Evolutionary conservation across 805 yeast species (phyloP).

Genomic region (Lachancea dasiensis): DNA sequence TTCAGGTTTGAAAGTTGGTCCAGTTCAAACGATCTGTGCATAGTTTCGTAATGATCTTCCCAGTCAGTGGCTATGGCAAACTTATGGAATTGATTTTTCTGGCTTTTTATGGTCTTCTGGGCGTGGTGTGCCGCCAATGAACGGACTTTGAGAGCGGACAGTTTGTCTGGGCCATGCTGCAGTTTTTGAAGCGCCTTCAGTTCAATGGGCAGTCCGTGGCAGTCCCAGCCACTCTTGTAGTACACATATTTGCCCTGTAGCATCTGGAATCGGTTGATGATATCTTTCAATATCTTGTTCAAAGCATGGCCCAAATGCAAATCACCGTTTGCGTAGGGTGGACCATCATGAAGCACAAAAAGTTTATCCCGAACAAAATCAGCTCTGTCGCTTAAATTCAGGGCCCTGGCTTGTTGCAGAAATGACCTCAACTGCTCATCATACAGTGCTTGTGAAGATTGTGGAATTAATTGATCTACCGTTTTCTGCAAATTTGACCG

Average conservation of each 20-base stretch:
- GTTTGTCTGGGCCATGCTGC: slow-evolving; percentile 29
- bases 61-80: slow-evolving; percentile 86
- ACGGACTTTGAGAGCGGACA: slow-evolving; percentile 48
- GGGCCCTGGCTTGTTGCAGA: slow-evolving; percentile 8
- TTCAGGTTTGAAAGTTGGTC: slow-evolving; percentile 69
- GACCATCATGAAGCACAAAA: slow-evolving; percentile 89
- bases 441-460: slow-evolving; percentile 57
- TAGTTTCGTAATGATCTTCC: slow-evolving; percentile 64
- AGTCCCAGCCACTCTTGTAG: slow-evolving; percentile 96
- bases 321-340: slow-evolving; percentile 97
- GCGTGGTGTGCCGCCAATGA: slow-evolving; percentile 68
- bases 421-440: slow-evolving; percentile 46
- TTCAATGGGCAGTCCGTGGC: slow-evolving; percentile 97
- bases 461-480: slow-evolving; percentile 40
- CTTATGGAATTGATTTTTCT: slow-evolving; percentile 54
- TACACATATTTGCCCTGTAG: slow-evolving; percentile 55
- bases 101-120: slow-evolving; percentile 53
- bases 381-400: slow-evolving; percentile 18
- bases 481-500: slow-evolving; percentile 47
- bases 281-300: slow-evolving; percentile 84
- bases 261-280: slow-evolving; percentile 67
- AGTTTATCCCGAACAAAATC: slow-evolving; percentile 32
- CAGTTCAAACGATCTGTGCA: slow-evolving; percentile 64
- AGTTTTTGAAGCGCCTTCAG: slow-evolving; percentile 62
- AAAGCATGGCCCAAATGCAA: slow-evolving; percentile 89